Evolutionary conservation across 768 basidiomycete genomes (phyloP).

Genomic region (Calocera viscosa): DNA sequence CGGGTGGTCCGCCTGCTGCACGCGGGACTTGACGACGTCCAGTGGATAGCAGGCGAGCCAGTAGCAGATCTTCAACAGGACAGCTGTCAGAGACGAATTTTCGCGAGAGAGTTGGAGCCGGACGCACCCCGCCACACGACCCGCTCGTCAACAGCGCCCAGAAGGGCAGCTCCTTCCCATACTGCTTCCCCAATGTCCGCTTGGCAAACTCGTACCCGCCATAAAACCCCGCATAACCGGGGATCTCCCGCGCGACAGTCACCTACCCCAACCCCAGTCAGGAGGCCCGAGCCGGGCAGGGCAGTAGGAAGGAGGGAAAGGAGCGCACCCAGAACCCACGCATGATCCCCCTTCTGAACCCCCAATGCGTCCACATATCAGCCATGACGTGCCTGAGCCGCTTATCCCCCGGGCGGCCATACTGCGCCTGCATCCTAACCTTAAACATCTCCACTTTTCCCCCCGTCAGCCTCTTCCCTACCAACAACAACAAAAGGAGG

Average conservation of each 20-base stretch:
- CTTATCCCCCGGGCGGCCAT: slow-evolving; percentile 70
- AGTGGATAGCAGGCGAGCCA: slow-evolving; percentile 92
- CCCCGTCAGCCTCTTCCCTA: background rate
- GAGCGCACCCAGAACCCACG: slow-evolving; percentile 81
- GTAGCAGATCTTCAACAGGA: slow-evolving; percentile 53
- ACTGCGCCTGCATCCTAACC: slow-evolving; percentile 94
- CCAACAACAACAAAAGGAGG: background rate
- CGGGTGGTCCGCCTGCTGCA: slow-evolving; percentile 69
- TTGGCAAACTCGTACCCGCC: slow-evolving; percentile 83
- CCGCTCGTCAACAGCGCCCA: slow-evolving; percentile 79
- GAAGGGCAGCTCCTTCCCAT: slow-evolving; percentile 59
- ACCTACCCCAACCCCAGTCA: slow-evolving; percentile 36
- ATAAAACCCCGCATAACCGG: slow-evolving; percentile 81
- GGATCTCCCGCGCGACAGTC: slow-evolving; percentile 85
- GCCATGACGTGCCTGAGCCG: slow-evolving; percentile 52
- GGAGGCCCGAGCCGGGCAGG: background rate
- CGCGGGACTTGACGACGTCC: slow-evolving; percentile 82
- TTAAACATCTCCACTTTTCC: slow-evolving; percentile 90
- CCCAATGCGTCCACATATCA: slow-evolving; percentile 82
- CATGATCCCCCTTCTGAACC: slow-evolving; percentile 82
- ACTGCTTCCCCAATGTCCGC: slow-evolving; percentile 51
- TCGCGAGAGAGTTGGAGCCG: slow-evolving; percentile 6
- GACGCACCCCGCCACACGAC: slow-evolving; percentile 64
- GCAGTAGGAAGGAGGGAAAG: background rate
- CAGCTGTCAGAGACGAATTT: slow-evolving; percentile 18